Evolutionary conservation across 257 asterid species (phyloP), one percentile per base, ranked within the genome.

Genomic region (Solanum megistacrolobum): DNA sequence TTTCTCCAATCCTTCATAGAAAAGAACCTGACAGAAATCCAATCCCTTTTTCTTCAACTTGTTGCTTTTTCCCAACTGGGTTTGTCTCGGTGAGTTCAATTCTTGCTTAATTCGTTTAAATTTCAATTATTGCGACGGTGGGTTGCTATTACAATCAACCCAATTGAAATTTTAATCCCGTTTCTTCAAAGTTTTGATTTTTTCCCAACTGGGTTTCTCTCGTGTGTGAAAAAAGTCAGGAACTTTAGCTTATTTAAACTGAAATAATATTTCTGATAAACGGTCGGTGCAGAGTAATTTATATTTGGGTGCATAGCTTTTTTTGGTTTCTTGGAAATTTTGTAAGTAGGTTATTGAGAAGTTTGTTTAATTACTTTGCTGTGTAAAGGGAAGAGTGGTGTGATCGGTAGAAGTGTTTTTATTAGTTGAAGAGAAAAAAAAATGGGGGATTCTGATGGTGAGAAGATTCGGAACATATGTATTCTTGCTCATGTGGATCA

Each of bases 401-500:
- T 55, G 10, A 62, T 62, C 29, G 25, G 69, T 62, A 5, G 31
- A 12, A 23, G 83, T 39, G 12, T 43, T 79, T 48, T 41, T 46
- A 43, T 21, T 52, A 35, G 86, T 14, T 55, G 74, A 62, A 73
- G n/a, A 60, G 38, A 75, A 4, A 2, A 6, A 43, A 29, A 29
- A 76, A 92, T 92, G 94, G 88, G 83, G 31, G 91, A 89, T 48
- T 89, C 87, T 66, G 92, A 89, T n/a, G 7, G 88, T 76, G 48
- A 25, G 25, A 92, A 86, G 35, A 86, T 92, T 12, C 92, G 99
- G 62, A 96, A 96, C 83, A 95, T 96, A 78, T 96, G 99, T 90
- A 96, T 96, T 85, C 99, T 96, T 62, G 99, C 99, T 7, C 99
- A 96, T 88, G 99, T 96, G 84, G 99, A 96, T 91, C 99, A 96